Conservation (phyloP, 1,284 basidiomycete genomes). For the Moesziomyces antarcticus region DNA sequence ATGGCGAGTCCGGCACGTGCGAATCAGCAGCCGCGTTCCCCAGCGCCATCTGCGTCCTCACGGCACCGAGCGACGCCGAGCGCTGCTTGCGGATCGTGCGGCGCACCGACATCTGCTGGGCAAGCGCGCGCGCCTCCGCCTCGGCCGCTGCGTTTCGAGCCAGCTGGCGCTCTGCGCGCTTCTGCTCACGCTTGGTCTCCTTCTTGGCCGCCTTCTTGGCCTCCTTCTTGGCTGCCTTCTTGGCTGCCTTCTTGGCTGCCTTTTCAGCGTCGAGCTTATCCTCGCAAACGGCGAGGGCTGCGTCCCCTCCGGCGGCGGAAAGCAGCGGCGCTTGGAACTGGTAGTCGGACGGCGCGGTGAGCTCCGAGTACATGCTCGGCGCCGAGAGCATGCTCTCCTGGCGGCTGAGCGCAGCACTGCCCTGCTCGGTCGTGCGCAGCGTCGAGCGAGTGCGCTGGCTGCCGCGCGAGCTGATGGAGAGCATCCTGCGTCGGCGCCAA, state of each 20-base stretch:
- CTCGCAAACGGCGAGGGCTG: slow-evolving; percentile 10
- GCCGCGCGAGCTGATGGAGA: slow-evolving; percentile 39
- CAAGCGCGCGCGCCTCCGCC: background rate
- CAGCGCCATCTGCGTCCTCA: slow-evolving; percentile 8
- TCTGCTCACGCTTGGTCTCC: slow-evolving; percentile 22
- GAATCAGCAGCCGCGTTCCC: background rate
- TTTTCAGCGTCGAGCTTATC: slow-evolving; percentile 3
- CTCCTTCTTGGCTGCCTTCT: slow-evolving; percentile 23
- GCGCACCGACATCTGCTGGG: slow-evolving; percentile 10
- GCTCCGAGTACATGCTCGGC: slow-evolving; percentile 39
- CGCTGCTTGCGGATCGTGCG: slow-evolving; percentile 25
- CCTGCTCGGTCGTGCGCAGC: background rate
- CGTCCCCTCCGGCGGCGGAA: slow-evolving; percentile 8
- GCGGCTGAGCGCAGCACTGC: slow-evolving; percentile 5
- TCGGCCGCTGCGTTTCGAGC: background rate
- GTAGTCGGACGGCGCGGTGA: slow-evolving; percentile 47
- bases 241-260: slow-evolving; percentile 4
- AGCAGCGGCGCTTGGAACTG: slow-evolving; percentile 33
- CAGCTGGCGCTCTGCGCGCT: slow-evolving; percentile 19
- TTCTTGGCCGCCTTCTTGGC: slow-evolving; percentile 24
- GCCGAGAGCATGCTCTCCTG: slow-evolving; percentile 25
- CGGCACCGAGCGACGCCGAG: slow-evolving; percentile 30
- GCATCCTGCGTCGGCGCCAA: slow-evolving; percentile 30
- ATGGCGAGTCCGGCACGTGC: slow-evolving; percentile 32
- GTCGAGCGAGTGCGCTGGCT: slow-evolving; percentile 22